Evolutionary conservation across 2,329 filamentous ascomycete genomes (phyloP).

Genomic region (Pestalotiopsis sp.): DNA sequence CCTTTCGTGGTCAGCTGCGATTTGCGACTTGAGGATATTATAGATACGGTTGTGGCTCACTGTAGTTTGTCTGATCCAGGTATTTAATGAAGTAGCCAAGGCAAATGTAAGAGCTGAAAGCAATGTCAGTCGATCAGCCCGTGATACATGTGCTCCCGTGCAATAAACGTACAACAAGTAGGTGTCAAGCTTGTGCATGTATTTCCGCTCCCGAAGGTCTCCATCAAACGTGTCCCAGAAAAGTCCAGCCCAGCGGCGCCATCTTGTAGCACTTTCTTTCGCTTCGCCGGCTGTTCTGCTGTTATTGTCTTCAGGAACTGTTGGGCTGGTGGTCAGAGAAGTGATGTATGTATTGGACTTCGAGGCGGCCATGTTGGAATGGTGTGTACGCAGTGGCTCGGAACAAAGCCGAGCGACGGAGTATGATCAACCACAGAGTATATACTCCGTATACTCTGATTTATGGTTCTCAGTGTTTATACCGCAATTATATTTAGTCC

Average conservation of each 20-base stretch:
- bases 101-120: constrained; percentile 13
- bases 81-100: constrained; percentile 28
- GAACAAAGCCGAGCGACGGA: not conserved
- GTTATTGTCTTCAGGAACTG: not conserved
- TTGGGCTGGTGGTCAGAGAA: not conserved
- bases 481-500: too few species aligned
- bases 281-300: not conserved
- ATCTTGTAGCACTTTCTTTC: not conserved
- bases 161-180: constrained; percentile 6
- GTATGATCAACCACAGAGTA: not conserved
- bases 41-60: too few species aligned
- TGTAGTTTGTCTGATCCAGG: constrained; percentile 21
- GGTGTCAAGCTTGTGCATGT: constrained; percentile 9
- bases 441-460: not conserved
- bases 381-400: not conserved
- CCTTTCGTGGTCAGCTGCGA: constrained; percentile 2
- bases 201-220: constrained; percentile 3
- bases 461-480: not conserved
- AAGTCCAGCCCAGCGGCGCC: not conserved
- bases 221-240: constrained; percentile 11
- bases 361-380: not conserved
- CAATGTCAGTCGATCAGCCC: not conserved
- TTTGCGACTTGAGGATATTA: too few species aligned
- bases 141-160: not conserved
- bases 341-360: not conserved